Percentiles rank a stretch among this genome's conserved stretches.
Evolutionary conservation across 805 yeast species (phyloP).

Genomic region (Phaffomyces antillensis): DNA sequence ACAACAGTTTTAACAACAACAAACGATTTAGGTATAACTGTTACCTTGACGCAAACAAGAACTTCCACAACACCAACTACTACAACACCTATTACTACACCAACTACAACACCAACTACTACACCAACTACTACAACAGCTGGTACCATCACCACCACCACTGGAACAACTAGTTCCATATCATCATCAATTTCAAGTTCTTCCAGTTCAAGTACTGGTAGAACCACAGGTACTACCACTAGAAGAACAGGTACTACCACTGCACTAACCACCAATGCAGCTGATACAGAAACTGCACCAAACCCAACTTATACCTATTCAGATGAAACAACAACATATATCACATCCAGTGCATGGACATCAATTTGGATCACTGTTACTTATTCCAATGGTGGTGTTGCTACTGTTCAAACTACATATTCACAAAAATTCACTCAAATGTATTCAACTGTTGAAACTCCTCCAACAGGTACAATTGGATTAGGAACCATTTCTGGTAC

Average conservation of each 20-base stretch:
- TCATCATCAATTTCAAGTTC: too few relatives aligned
- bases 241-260: slow-evolving; percentile 13
- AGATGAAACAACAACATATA: slow-evolving; percentile 23
- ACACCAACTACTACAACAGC: slow-evolving; percentile 1
- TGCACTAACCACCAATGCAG: slow-evolving; percentile 11
- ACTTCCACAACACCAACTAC: slow-evolving; percentile 5
- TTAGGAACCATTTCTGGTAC: slow-evolving; percentile 67
- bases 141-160: slow-evolving; percentile 2
- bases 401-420: slow-evolving; percentile 42
- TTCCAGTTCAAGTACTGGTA: background rate
- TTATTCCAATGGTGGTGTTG: slow-evolving; percentile 37
- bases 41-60: slow-evolving; percentile 16
- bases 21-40: slow-evolving; percentile 19
- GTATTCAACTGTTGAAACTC: slow-evolving; percentile 39
- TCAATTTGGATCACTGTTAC: slow-evolving; percentile 48
- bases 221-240: slow-evolving; percentile 18
- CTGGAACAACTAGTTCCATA: slow-evolving; percentile 2
- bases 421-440: slow-evolving; percentile 45
- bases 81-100: background rate
- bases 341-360: slow-evolving; percentile 26
- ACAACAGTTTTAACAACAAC: slow-evolving; percentile 19
- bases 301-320: slow-evolving; percentile 25
- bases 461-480: slow-evolving; percentile 66
- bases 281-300: slow-evolving; percentile 5
- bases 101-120: background rate